phyloP scores from a whole-genome alignment of 805 yeast species.

The Candida sphagnicola region DNA sequence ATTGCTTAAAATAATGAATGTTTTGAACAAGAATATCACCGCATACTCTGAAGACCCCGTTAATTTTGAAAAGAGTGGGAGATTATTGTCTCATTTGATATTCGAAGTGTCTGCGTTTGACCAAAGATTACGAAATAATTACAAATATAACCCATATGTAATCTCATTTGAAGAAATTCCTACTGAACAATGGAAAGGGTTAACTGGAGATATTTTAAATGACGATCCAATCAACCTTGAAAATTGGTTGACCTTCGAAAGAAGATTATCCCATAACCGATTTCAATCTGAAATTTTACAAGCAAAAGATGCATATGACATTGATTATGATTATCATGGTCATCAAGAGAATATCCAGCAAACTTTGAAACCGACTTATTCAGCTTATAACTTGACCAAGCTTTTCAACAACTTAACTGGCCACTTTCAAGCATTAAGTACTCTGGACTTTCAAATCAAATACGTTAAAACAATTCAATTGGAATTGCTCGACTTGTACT shows the following conservation, averaged over 20 bases:
- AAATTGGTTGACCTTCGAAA: constrained; percentile 54
- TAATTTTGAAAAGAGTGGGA: constrained; percentile 36
- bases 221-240: constrained; percentile 29
- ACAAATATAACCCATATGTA: constrained; percentile 44
- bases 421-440: constrained; percentile 48
- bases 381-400: constrained; percentile 55
- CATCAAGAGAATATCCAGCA: constrained; percentile 15
- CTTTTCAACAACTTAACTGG: constrained; percentile 54
- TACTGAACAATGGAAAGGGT: constrained; percentile 42
- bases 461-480: constrained; percentile 59
- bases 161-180: constrained; percentile 16
- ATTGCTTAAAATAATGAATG: constrained; percentile 22
- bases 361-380: constrained; percentile 50
- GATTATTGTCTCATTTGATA: constrained; percentile 54
- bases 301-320: constrained; percentile 46
- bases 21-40: constrained; percentile 21
- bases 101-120: constrained; percentile 59
- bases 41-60: constrained; percentile 10
- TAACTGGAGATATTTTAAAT: constrained; percentile 37
- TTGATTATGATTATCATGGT: constrained; percentile 50
- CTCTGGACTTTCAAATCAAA: constrained; percentile 49
- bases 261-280: constrained; percentile 45
- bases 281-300: constrained; percentile 47
- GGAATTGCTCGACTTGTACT: constrained; percentile 50
- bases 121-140: constrained; percentile 39